Percentiles rank a stretch among this genome's conserved stretches.
phyloP scores from a whole-genome alignment of 108 stramenopile species.

The Aurantiochytrium sp. region DNA sequence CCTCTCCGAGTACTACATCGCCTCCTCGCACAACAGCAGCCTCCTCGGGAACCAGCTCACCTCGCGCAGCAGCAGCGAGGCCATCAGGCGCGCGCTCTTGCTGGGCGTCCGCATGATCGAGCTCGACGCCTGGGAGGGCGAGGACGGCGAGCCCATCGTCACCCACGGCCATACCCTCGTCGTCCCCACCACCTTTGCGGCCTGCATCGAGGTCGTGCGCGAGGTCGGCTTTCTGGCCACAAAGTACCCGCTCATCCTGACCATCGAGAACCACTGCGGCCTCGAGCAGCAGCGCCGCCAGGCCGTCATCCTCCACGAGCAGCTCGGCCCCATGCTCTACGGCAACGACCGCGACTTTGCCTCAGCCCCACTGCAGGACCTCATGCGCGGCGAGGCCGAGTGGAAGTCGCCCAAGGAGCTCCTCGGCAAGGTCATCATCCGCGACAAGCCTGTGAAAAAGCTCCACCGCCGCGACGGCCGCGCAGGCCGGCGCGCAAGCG shows the following conservation, averaged over 20 bases:
- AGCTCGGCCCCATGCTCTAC: background rate
- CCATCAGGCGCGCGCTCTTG: conserved; percentile 61
- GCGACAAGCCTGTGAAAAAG: conserved; percentile 21
- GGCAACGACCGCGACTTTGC: background rate
- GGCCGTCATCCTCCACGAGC: conserved; percentile 53
- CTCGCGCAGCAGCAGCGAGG: conserved; percentile 67
- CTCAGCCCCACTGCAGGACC: background rate
- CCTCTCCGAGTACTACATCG: conserved; percentile 83
- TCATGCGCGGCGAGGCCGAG: background rate
- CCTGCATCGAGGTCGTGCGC: conserved; percentile 62
- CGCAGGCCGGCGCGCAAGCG: conserved; percentile 6
- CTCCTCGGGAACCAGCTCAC: conserved; percentile 83
- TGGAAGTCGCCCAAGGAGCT: conserved; percentile 8
- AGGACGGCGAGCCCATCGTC: conserved; percentile 64
- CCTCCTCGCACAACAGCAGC: conserved; percentile 92
- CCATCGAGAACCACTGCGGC: conserved; percentile 91
- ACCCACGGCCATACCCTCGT: conserved; percentile 89
- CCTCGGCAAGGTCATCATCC: background rate
- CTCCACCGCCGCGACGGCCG: background rate
- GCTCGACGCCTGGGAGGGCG: conserved; percentile 92
- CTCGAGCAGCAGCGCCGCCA: conserved; percentile 70
- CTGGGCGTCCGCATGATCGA: conserved; percentile 95
- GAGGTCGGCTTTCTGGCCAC: conserved; percentile 53
- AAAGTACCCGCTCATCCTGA: conserved; percentile 82
- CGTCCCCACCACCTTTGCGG: conserved; percentile 70